These are phyloP conservation scores for Jaapia argillacea DNA, from an alignment of 768 basidiomycete genomes.

Conservation along the genomic window DNA sequence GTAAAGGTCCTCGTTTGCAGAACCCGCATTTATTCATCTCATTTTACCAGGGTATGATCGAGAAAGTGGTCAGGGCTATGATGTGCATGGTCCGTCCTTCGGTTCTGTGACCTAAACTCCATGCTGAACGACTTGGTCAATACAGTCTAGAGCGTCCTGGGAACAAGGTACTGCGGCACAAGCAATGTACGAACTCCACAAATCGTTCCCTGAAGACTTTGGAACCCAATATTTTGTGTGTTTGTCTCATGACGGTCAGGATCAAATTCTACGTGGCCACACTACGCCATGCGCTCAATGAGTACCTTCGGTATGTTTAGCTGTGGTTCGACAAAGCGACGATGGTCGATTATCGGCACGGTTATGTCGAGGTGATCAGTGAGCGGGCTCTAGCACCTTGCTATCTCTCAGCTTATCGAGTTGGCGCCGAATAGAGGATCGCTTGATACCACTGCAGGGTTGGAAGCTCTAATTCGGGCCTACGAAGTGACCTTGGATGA, in stretches of 20 bases:
- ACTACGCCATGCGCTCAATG: neutral
- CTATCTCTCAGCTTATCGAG: neutral
- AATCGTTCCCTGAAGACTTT: neutral
- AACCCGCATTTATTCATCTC: too few relatives aligned
- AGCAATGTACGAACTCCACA: conserved; percentile 11
- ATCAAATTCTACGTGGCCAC: neutral
- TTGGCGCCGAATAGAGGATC: neutral
- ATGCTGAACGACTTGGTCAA: neutral
- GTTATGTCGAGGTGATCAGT: neutral
- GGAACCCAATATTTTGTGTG: neutral
- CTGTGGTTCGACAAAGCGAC: neutral
- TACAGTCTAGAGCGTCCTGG: conserved; percentile 8
- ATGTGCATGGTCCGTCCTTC: neutral
- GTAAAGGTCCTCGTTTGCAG: too few relatives aligned
- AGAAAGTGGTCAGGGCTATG: neutral
- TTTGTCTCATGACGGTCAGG: neutral
- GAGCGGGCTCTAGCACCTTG: neutral
- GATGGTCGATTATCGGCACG: neutral
- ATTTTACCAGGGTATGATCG: neutral
- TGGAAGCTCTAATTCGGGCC: neutral
- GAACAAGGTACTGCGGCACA: conserved; percentile 14
- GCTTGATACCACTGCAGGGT: neutral
- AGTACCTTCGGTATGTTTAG: neutral
- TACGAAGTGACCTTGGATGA: neutral
- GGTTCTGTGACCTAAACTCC: neutral